A percentile compares a stretch with the other conserved stretches of the same genome.
These are phyloP conservation scores for Medicago lupulina DNA, from an alignment of 306 rosid genomes.

Conservation along the genomic window DNA sequence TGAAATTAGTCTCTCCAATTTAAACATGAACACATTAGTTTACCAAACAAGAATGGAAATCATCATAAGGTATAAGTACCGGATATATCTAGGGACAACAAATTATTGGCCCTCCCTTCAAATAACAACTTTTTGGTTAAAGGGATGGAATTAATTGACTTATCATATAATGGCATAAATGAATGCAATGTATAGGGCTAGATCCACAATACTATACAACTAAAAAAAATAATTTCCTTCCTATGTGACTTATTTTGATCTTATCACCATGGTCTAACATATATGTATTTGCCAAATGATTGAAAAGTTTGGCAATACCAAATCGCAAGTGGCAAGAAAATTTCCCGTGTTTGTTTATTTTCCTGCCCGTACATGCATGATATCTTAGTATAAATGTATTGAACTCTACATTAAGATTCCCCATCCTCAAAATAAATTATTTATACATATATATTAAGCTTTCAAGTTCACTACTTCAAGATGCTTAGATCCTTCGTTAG, in stretches of 20 bases:
- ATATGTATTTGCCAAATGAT: neutral
- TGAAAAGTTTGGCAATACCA: neutral
- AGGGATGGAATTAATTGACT: conserved; percentile 17
- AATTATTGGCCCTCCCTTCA: conserved; percentile 29
- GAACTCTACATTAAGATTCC: neutral
- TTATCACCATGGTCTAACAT: neutral
- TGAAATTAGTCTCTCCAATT: neutral
- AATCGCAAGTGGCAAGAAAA: neutral
- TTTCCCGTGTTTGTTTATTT: neutral
- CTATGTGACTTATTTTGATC: too few species aligned
- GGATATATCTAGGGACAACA: neutral
- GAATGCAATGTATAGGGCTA: neutral
- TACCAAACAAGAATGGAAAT: neutral
- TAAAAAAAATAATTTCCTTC: too few species aligned
- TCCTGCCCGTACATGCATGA: neutral
- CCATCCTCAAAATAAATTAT: neutral
- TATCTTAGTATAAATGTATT: neutral
- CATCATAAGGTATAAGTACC: neutral
- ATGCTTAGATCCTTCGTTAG: neutral
- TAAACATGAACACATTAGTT: too few species aligned
- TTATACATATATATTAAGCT: too few species aligned
- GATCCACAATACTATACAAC: neutral
- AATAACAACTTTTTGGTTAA: conserved; percentile 1
- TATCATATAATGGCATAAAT: conserved; percentile 10
- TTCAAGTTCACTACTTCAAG: neutral